Percentiles rank a stretch among this genome's conserved stretches.
Evolutionary conservation across 2,329 filamentous ascomycete species (phyloP).

Genomic region (Colletotrichum sp.): DNA sequence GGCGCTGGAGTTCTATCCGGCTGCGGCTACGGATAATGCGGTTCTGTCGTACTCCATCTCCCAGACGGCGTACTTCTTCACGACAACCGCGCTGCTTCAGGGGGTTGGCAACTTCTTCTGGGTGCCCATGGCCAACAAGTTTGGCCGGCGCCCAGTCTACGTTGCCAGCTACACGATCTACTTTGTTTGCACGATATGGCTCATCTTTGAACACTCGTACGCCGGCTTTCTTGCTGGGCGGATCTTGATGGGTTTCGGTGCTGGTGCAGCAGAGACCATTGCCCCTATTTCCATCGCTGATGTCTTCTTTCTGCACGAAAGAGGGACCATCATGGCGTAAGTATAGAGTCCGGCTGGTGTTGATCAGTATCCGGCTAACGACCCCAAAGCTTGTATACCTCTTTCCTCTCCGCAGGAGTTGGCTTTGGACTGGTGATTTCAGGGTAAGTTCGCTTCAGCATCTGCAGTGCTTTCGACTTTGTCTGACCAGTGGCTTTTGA

Average conservation of each 20-base stretch:
- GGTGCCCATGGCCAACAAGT: slow-evolving; percentile 52
- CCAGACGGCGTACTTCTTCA: slow-evolving; percentile 58
- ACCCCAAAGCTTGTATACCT: slow-evolving; percentile 38
- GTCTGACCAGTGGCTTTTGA: slow-evolving; percentile 1
- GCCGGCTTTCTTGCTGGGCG: slow-evolving; percentile 48
- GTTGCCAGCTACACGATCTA: slow-evolving; percentile 49
- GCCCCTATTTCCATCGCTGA: slow-evolving; percentile 59
- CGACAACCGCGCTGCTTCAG: slow-evolving; percentile 52
- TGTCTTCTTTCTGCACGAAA: slow-evolving; percentile 62
- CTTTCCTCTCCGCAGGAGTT: slow-evolving; percentile 46
- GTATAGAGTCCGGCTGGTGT: slow-evolving; percentile 20
- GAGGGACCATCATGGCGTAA: slow-evolving; percentile 55
- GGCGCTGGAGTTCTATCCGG: slow-evolving; percentile 51
- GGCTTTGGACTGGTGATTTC: slow-evolving; percentile 47
- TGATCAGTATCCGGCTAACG: neutral
- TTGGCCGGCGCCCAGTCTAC: slow-evolving; percentile 48
- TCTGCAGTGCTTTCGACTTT: neutral
- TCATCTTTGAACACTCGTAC: slow-evolving; percentile 46
- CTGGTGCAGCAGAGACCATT: slow-evolving; percentile 57
- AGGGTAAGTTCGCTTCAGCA: slow-evolving; percentile 30
- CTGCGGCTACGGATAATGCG: slow-evolving; percentile 29
- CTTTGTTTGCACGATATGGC: slow-evolving; percentile 45
- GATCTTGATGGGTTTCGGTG: slow-evolving; percentile 57
- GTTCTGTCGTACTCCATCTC: slow-evolving; percentile 39
- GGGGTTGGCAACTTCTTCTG: slow-evolving; percentile 52